A percentile compares a stretch with the other conserved stretches of the same genome.
These are phyloP conservation scores for Phytophthora sansomeana DNA, from an alignment of 352 stramenopile species.

Conservation along the genomic window DNA sequence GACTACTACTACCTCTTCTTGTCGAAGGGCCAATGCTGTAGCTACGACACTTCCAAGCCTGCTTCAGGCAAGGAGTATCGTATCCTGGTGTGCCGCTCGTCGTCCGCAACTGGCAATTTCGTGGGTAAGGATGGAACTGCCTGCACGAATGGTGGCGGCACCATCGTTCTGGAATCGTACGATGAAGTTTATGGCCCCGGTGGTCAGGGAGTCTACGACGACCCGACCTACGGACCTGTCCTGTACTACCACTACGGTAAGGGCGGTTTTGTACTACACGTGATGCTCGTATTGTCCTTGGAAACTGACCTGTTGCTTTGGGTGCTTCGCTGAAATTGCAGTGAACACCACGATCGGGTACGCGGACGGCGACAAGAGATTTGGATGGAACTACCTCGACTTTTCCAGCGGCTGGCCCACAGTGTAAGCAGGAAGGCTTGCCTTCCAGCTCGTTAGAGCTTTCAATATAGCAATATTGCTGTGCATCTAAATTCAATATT, in stretches of 20 bases:
- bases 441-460: not conserved
- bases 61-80: constrained; percentile 52
- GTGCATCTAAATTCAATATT: no score
- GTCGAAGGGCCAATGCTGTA: constrained; percentile 50
- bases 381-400: constrained; percentile 58
- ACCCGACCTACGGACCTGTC: constrained; percentile 46
- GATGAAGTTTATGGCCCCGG: constrained; percentile 49
- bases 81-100: constrained; percentile 52
- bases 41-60: constrained; percentile 34
- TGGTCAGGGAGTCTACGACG: constrained; percentile 54
- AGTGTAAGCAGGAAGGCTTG: constrained; percentile 14
- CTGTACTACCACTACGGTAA: constrained; percentile 66
- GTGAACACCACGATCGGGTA: constrained; percentile 53
- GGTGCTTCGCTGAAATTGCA: constrained; percentile 6
- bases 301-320: not conserved
- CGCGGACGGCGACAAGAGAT: constrained; percentile 46
- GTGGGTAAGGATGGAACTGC: constrained; percentile 42
- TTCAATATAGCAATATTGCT: no score
- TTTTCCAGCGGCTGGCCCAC: constrained; percentile 53
- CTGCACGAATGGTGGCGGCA: constrained; percentile 45
- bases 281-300: not conserved
- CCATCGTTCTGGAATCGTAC: constrained; percentile 50
- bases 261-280: not conserved
- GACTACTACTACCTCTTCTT: constrained; percentile 57
- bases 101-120: constrained; percentile 30